Base-by-base conservation (phyloP, 1,139 yeast species). In the Debaryomycetaceae sp. region DNA sequence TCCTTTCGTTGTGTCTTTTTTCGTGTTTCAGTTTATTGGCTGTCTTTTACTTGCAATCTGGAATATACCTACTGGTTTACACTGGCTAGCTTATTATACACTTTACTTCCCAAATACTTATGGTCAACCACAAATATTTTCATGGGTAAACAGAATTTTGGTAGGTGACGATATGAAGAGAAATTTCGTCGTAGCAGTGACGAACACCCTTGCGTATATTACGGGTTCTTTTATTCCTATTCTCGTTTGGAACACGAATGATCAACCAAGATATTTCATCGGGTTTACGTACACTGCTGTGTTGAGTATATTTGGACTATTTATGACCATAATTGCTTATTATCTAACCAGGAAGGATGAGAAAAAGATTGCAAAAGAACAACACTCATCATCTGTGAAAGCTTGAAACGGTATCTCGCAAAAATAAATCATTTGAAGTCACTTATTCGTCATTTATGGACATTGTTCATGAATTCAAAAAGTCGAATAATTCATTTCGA, bases 221-320 rank as follows among this genome's bases (percentile, higher is more conserved):
- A 73, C 79, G 0, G 63, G 64, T n/a, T 76, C 81, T 1, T 74
- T 72, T 59, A 69, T 67, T 11, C 70, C 72, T 1, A 65, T 75
- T 37, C 56, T 74, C 33, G 75, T 73, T 0, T 75, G 79, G 75
- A 64, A 70, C 46, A 70, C 81, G n/a, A 50, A 54, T n/a, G 75
- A 72, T 38, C 60, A 68, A 41, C 83, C 83, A 0, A 43, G 49
- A 28, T 78, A 76, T 55, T 60, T 53, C 42, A 60, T 67, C 39
- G 83, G 83, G 1, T 78, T 74, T 49, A 62, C 70, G 1, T 78
- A 75, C 48, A 77, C 75, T 6, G 74, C 80, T 0, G 60, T 65
- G 36, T 59, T 78, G 37, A 44, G 69, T 4, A 41, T 65, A 0
- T 50, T 73, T 22, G 82, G 82, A 0, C 48, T 73, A 24, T 34